Evolutionary conservation across 1,284 basidiomycete species (phyloP), one percentile per base, ranked within the genome.

Genomic region (Prillingera fragicola): DNA sequence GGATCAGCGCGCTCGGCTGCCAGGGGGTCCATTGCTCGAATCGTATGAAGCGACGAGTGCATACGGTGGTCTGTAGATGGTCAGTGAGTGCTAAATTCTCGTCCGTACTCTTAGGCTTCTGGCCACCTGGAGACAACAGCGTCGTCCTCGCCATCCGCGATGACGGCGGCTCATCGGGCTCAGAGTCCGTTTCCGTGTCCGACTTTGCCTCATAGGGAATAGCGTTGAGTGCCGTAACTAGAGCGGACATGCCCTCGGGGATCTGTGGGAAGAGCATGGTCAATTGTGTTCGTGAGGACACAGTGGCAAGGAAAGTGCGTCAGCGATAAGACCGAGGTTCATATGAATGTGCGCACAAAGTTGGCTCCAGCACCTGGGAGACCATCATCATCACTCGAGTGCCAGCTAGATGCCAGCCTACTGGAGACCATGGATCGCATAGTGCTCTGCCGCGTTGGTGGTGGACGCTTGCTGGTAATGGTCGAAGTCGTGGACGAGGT

Each of bases 161-260:
- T 26, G 25, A 43, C 6, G 17, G 42, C 15, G 13, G 28, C 5
- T 5, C 32, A 8, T 41, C 39, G 52, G 48, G 21, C 44, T 47
- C 25, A 48, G 33, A 18, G 43, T 47, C 5, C 25, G 21, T 17
- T 36, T 13, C 33, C 19, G 14, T 19, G 18, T 8, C n/a, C n/a
- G n/a, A n/a, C n/a, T 62, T 60, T 8, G 33, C 55, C 9, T 70
- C 64, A 59, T 59, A 61, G 3, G 67, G 64, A 12, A 70, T 22
- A 1, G 67, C 63, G 9, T 63, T 63, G 22, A 70, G 48, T 3
- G 67, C 67, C 1, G 67, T 68, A 21, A 70, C 52, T 22, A 70
- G 57, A n/a, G 67, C 65, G 5, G 67, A 68, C 13, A 65, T 61
- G 13, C 67, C 67, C 59, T 65, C 63, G 14, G 60, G 63, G 24